Base-by-base conservation (phyloP, 2,329 filamentous ascomycete species). In the Trichophyton simii region DNA sequence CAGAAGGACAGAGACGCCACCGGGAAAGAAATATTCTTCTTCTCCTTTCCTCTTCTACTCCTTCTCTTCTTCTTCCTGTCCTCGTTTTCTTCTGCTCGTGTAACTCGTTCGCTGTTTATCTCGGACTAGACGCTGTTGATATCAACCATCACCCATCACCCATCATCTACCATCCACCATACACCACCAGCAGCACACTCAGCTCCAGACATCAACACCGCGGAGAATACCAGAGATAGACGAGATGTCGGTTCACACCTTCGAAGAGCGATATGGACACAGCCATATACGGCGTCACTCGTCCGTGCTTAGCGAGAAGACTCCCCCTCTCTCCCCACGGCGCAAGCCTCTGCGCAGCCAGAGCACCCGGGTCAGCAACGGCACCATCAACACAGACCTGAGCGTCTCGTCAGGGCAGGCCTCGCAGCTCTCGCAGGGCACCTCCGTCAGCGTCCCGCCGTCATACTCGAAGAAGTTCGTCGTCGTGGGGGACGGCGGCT, bases 381-480 rank as follows among this genome's bases (percentile, higher is more conserved):
- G 90, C 72, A 95, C 89, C 65, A 87, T 91, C 74, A 92, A 88
- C 81, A 95, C 90, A 66, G 86, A 85, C 73, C 86, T 86, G 77
- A 92, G 88, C 76, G 81, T 83, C 65, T 87, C 86, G 63, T 80
- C 78, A 59, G 87, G 87, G 68, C 82, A 86, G 71, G 86, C 91
- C 74, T 91, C 63, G 28, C 52, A 55, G 52, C 22, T 36, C 28
- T 60, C 88, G 57, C 84, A 88, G 63, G 86, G 82, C 64, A 96
- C 92, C 60, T 86, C 89, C 74, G 52, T 92, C 76, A 96, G 92
- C 58, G 90, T 95, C 72, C 89, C 88, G 25, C 91, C 92, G 3
- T 84, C 89, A 62, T 96, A 94, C 78, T 97, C 92, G 67, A 99
- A 99, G 82, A 99, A 99, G 82, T 94, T 99, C 72, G 94, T 99